Conservation (phyloP, 2,329 filamentous ascomycete species). For the Beauveria sp. region DNA sequence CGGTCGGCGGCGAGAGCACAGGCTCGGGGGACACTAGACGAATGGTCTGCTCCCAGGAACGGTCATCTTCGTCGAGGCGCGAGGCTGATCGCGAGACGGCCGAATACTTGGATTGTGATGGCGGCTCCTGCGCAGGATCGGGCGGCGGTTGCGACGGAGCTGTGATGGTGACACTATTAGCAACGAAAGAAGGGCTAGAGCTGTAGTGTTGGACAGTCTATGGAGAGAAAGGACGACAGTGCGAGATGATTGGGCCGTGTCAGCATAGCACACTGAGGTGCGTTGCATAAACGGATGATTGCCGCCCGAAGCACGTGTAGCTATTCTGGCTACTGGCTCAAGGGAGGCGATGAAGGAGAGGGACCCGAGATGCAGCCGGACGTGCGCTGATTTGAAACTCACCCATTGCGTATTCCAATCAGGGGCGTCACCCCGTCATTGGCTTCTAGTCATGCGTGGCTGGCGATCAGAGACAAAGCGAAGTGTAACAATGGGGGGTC, state of each 20-base stretch:
- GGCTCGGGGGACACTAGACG: constrained; percentile 10
- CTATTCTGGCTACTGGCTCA: neutral
- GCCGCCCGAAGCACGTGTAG: constrained; percentile 1
- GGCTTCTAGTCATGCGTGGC: constrained; percentile 8
- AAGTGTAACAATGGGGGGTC: neutral
- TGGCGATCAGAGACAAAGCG: neutral
- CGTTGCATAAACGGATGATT: constrained; percentile 1
- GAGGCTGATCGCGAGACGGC: constrained; percentile 7
- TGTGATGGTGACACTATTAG: neutral
- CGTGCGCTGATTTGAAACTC: constrained; percentile 1
- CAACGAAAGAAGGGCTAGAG: neutral
- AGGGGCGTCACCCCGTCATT: constrained; percentile 10
- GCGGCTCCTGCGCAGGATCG: constrained; percentile 5
- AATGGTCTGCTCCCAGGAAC: constrained; percentile 10
- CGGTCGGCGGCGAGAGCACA: neutral
- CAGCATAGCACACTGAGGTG: neutral
- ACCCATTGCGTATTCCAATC: constrained; percentile 9
- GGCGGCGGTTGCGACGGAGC: constrained; percentile 10
- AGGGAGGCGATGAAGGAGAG: neutral
- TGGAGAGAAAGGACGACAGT: neutral
- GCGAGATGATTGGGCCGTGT: neutral
- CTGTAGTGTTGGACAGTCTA: neutral
- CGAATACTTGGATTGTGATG: neutral
- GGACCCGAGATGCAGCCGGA: neutral
- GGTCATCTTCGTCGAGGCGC: constrained; percentile 10